Conservation (phyloP, 2,329 filamentous ascomycete genomes). For the Hypoxylon sp. region DNA sequence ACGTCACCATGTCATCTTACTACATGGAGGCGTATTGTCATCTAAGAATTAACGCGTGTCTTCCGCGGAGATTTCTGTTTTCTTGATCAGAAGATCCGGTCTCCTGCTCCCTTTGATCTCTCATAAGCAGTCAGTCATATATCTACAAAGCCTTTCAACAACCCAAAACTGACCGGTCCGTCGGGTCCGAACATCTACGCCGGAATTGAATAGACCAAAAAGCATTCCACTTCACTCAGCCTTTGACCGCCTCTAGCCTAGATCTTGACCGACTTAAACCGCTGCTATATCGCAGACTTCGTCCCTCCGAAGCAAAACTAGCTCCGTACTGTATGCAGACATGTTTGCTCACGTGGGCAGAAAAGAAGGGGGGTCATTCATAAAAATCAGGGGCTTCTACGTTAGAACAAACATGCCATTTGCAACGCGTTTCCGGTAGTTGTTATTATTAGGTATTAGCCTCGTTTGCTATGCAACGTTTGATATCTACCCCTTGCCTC, state of each 20-base stretch:
- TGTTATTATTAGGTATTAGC: conserved; percentile 42
- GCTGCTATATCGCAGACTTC: conserved; percentile 8
- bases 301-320: conserved; percentile 13
- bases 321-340: not conserved
- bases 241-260: conserved; percentile 31
- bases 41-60: not conserved
- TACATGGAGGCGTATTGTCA: conserved; percentile 16
- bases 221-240: conserved; percentile 3
- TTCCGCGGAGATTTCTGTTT: not conserved
- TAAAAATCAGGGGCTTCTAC: conserved; percentile 8
- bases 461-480: conserved; percentile 36
- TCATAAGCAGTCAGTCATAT: not conserved
- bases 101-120: conserved; percentile 17
- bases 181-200: not conserved
- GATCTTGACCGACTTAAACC: conserved; percentile 27
- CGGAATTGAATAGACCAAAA: conserved; percentile 5
- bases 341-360: conserved; percentile 25
- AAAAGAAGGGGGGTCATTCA: conserved; percentile 15
- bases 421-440: conserved; percentile 6
- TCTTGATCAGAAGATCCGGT: conserved; percentile 7
- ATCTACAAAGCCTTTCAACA: conserved; percentile 6
- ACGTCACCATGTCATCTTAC: conserved; percentile 21
- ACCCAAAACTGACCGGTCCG: not conserved
- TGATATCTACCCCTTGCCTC: conserved; percentile 22
- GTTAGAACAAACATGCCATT: conserved; percentile 21